phyloP scores from a whole-genome alignment of 768 basidiomycete species.

The Udeniomyces megalosporus region DNA sequence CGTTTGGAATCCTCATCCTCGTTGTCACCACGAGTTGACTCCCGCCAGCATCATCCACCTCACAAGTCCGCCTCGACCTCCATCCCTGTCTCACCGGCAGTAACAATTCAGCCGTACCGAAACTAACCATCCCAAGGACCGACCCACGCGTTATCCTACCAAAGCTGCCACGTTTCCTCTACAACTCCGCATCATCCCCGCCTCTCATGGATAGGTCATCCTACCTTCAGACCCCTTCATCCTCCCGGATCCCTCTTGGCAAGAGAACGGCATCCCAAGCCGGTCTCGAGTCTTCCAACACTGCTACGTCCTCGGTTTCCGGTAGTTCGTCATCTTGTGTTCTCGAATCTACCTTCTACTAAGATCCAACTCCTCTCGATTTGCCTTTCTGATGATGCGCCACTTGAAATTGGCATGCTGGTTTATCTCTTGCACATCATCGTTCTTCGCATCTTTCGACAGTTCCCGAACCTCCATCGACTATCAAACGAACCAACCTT shows the following conservation, averaged over 20 bases:
- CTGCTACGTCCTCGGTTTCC: neutral
- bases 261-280: neutral
- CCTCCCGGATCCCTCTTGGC: slow-evolving; percentile 12
- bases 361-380: neutral
- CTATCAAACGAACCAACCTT: neutral
- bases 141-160: no score
- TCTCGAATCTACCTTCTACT: no score
- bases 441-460: neutral
- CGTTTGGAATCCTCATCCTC: no score
- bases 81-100: no score
- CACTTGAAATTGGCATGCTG: no score
- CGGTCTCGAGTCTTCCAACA: neutral
- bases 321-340: neutral
- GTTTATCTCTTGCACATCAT: neutral
- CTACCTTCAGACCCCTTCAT: neutral
- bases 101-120: no score
- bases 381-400: neutral
- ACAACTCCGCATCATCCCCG: no score
- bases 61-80: no score
- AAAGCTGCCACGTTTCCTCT: no score
- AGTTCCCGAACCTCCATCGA: slow-evolving; percentile 1
- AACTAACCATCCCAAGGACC: no score
- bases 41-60: no score
- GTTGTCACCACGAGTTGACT: no score
- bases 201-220: neutral